Evolutionary conservation across 345 rosid genomes (phyloP).

Genomic region (Eucalyptus sp.): DNA sequence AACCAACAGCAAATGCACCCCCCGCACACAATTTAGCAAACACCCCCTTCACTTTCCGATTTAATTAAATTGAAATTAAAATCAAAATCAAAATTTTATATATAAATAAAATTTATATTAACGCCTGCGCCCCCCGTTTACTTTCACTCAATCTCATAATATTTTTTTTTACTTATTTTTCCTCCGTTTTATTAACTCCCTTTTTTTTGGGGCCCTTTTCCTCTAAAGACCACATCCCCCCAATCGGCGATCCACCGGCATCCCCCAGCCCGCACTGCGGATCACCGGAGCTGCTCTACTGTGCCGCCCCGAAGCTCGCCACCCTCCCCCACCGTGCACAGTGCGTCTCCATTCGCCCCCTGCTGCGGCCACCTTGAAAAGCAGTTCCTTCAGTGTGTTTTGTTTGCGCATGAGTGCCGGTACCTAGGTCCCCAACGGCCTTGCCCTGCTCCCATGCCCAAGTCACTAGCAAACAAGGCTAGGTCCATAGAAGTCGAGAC

Average conservation of each 20-base stretch:
- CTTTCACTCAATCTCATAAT: slow-evolving; percentile 3
- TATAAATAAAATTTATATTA: background rate
- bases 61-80: background rate
- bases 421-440: no score
- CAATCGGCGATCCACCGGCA: slow-evolving; percentile 39
- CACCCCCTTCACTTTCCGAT: background rate
- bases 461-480: no score
- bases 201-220: background rate
- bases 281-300: background rate
- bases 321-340: background rate
- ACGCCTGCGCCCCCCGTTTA: background rate
- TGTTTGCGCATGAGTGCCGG: background rate
- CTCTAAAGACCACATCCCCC: background rate
- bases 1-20: background rate
- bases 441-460: no score
- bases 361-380: background rate
- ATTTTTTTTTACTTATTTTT: background rate
- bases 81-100: background rate
- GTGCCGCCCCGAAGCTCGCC: background rate
- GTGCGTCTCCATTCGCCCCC: background rate
- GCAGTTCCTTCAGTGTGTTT: background rate
- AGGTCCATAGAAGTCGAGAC: no score
- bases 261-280: background rate
- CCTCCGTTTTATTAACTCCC: background rate
- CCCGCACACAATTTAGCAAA: background rate